A percentile compares a stretch with the other conserved stretches of the same genome.
These are phyloP conservation scores for Aspergillus carlsbadensis DNA, from an alignment of 495 filamentous ascomycete genomes.

Conservation along the genomic window DNA sequence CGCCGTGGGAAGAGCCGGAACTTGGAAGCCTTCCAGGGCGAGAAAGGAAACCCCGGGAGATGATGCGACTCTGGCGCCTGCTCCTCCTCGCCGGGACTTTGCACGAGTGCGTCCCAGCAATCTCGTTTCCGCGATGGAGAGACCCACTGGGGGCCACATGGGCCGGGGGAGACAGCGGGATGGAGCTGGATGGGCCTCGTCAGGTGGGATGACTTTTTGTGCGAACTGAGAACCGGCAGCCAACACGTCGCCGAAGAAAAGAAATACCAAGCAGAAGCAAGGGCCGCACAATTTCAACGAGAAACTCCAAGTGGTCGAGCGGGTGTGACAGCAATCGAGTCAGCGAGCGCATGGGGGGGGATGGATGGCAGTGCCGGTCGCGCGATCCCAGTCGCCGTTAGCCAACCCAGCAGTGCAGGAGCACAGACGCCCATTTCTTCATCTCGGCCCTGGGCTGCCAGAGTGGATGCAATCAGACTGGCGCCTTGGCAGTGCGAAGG, in stretches of 20 bases:
- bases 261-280: slow-evolving; percentile 1
- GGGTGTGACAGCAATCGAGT: neutral
- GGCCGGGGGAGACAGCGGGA: neutral
- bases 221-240: neutral
- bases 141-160: neutral
- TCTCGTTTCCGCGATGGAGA: neutral
- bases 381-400: neutral
- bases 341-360: no score
- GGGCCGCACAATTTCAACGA: neutral
- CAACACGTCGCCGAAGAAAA: neutral
- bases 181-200: neutral
- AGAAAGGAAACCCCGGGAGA: neutral
- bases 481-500: slow-evolving; percentile 16
- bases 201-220: no score
- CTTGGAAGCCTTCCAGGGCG: neutral
- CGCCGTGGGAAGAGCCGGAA: neutral
- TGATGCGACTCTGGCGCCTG: neutral
- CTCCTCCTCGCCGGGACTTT: neutral
- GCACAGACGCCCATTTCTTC: slow-evolving; percentile 20
- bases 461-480: slow-evolving; percentile 13
- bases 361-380: slow-evolving; percentile 14
- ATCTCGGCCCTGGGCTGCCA: slow-evolving; percentile 11
- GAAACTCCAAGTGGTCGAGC: slow-evolving; percentile 11
- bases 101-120: neutral
- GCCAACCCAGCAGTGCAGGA: no score